phyloP scores from a whole-genome alignment of 768 basidiomycete species.

The Dioszegia hungarica region DNA sequence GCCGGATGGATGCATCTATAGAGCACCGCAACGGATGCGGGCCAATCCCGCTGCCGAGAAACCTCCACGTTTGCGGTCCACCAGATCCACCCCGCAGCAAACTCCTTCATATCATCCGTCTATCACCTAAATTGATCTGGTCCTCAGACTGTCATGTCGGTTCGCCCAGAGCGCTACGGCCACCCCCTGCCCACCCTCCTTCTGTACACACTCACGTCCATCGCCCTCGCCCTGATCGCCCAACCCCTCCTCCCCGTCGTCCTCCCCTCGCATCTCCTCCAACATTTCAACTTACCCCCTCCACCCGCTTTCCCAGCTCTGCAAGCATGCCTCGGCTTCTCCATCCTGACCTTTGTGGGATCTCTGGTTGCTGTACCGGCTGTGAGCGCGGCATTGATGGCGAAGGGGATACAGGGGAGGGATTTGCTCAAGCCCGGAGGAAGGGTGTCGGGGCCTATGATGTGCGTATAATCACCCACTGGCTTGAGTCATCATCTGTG shows the following conservation, averaged over 20 bases:
- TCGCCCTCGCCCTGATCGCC: constrained; percentile 34
- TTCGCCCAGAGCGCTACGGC: constrained; percentile 6
- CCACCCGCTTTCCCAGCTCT: constrained; percentile 51
- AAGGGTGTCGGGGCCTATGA: constrained; percentile 23
- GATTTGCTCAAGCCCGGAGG: constrained; percentile 73
- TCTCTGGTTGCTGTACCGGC: constrained; percentile 76
- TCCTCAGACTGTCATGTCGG: too few species aligned
- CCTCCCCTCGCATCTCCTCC: constrained; percentile 5
- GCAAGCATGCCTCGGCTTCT: constrained; percentile 75
- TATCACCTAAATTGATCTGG: too few species aligned
- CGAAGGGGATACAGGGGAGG: constrained; percentile 73
- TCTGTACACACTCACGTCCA: constrained; percentile 29
- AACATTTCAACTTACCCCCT: constrained; percentile 8
- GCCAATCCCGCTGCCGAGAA: too few species aligned
- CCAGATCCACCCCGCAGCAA: too few species aligned
- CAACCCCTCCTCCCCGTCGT: constrained; percentile 41
- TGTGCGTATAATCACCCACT: constrained; percentile 25
- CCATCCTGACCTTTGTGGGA: constrained; percentile 72
- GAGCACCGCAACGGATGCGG: too few species aligned
- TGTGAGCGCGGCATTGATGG: constrained; percentile 72
- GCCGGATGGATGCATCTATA: too few species aligned
- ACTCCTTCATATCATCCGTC: constrained; percentile 8
- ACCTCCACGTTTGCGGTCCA: background rate
- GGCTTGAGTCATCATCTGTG: too few species aligned
- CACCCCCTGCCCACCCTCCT: constrained; percentile 27